These are phyloP conservation scores for Apophysomyces ossiformis DNA, from an alignment of 371 early-diverging fungal genomes.

Conservation along the genomic window DNA sequence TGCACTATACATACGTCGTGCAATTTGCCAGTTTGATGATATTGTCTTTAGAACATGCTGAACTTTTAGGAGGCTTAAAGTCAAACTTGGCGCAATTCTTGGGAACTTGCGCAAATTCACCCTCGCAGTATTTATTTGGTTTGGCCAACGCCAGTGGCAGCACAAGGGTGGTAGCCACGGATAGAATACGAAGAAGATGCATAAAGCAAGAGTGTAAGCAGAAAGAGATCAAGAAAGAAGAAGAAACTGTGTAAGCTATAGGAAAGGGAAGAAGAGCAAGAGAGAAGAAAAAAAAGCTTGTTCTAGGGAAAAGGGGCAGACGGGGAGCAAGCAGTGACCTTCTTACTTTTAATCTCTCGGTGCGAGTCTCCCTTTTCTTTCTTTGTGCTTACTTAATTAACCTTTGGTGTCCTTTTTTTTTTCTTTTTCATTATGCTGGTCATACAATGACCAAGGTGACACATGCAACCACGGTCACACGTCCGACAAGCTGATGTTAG, in stretches of 20 bases:
- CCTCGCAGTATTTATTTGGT: slow-evolving; percentile 20
- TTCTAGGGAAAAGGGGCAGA: too few species aligned
- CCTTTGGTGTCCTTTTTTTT: background rate
- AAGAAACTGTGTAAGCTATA: background rate
- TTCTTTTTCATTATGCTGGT: slow-evolving; percentile 2
- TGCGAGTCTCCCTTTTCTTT: too few species aligned
- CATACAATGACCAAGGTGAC: background rate
- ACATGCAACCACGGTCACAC: background rate
- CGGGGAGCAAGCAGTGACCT: too few species aligned
- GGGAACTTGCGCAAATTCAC: slow-evolving; percentile 18
- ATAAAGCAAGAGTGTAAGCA: background rate
- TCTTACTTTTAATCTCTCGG: too few species aligned
- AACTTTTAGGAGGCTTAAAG: slow-evolving; percentile 10
- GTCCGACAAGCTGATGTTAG: background rate
- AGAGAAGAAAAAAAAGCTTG: background rate
- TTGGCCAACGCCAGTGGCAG: slow-evolving; percentile 2
- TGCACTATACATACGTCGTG: slow-evolving; percentile 35
- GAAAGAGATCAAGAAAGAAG: too few species aligned
- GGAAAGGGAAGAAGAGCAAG: background rate
- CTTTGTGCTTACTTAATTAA: background rate
- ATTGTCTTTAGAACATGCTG: slow-evolving; percentile 11
- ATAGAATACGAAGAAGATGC: background rate
- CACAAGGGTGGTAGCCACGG: background rate
- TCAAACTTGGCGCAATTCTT: slow-evolving; percentile 21
- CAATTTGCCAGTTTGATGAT: slow-evolving; percentile 37